Percentiles rank a stretch among this genome's conserved stretches.
Conservation (phyloP, 1,284 basidiomycete genomes). For the Violaceomyces palustris region DNA sequence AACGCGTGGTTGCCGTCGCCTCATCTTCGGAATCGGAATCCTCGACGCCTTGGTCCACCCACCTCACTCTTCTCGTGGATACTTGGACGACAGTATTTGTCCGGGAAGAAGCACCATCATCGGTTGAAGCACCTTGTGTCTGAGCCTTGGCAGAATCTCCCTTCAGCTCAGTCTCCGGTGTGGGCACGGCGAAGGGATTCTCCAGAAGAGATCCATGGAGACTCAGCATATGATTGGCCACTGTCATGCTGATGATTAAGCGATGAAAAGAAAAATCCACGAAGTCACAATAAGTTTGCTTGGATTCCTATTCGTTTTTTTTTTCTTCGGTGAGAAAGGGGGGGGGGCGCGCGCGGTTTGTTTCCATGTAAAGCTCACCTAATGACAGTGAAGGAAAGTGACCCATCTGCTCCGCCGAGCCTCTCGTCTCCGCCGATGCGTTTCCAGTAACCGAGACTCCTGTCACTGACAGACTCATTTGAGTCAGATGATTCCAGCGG, state of each 20-base stretch:
- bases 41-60: too few species aligned
- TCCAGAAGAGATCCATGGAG: slow-evolving; percentile 80
- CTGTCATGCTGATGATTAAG: slow-evolving; percentile 68
- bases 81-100: too few species aligned
- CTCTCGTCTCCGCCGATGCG: slow-evolving; percentile 66
- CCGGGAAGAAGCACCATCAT: too few species aligned
- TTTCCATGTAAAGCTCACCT: slow-evolving; percentile 62
- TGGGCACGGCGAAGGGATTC: slow-evolving; percentile 67
- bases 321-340: not conserved
- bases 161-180: too few species aligned
- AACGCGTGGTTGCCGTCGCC: too few species aligned
- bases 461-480: slow-evolving; percentile 3
- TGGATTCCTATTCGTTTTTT: too few species aligned
- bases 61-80: too few species aligned
- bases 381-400: slow-evolving; percentile 80
- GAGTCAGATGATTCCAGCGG: not conserved
- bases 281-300: not conserved
- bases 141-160: too few species aligned
- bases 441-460: slow-evolving; percentile 69
- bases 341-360: too few species aligned
- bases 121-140: too few species aligned
- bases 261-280: not conserved
- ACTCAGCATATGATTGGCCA: slow-evolving; percentile 92
- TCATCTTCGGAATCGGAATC: too few species aligned
- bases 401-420: slow-evolving; percentile 68